Evolutionary conservation across 75 land plant genomes (phyloP), one percentile per base, ranked within the genome.

Genomic region (Azolla pinnata): DNA sequence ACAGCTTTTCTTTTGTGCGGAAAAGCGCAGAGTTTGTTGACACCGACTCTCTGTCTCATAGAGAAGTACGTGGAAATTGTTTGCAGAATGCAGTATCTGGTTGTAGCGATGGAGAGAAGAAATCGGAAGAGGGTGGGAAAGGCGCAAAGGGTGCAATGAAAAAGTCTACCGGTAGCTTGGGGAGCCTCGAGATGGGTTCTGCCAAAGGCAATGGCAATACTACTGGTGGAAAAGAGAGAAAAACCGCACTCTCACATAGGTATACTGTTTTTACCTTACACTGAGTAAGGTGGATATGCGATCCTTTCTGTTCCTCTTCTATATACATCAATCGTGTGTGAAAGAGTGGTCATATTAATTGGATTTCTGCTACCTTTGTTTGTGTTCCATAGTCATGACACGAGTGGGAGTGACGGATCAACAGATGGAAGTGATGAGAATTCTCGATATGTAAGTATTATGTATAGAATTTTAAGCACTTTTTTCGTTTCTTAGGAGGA

Each of bases 341-440:
- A n/a, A n/a, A n/a, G n/a, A n/a, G n/a, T n/a, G n/a, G n/a, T n/a
- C n/a, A n/a, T n/a, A n/a, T n/a, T n/a, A n/a, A n/a, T n/a, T n/a
- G n/a, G n/a, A n/a, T n/a, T n/a, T n/a, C n/a, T 18, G n/a, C 16
- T 8, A 1, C 28, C 53, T 38, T 34, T 20, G 0, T n/a, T 61
- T n/a, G 16, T 31, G 47, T 31, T 35, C 28, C 29, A 5, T 18
- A 67, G 60, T 64, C 82, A 85, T 82, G 86, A 68, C 53, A 90
- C 86, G 53, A 91, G 87, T 79, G 88, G 76, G 56, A 91, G 88
- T 71, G 97, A 87, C 44, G 84, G 80, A 31, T 81, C 92, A 56
- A 83, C 82, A 55, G 97, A 81, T 60, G 91, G 83, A 58, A 91
- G 97, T 74, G 83, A 84, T 53, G 92, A 70, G 2, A 79, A 80